Evolutionary conservation across 2,329 filamentous ascomycete genomes (phyloP).

Genomic region (Penicillium sclerotigenum): DNA sequence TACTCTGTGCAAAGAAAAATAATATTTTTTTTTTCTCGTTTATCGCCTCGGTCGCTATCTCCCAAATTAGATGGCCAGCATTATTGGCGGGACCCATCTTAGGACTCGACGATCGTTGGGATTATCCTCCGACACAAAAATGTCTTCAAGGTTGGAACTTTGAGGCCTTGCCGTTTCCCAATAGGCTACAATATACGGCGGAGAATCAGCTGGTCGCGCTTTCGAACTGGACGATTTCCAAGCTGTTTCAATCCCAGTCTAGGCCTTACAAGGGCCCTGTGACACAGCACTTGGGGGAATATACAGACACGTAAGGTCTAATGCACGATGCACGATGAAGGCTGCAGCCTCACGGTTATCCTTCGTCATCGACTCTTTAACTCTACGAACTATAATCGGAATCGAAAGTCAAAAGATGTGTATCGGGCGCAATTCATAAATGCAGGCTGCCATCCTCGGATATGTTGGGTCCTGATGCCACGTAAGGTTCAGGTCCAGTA

Average conservation of each 20-base stretch:
- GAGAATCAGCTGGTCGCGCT: slow-evolving; percentile 12
- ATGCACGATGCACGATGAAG: slow-evolving; percentile 2
- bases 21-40: not conserved
- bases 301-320: slow-evolving; percentile 4
- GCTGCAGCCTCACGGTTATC: slow-evolving; percentile 3
- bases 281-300: slow-evolving; percentile 5
- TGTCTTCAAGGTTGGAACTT: slow-evolving; percentile 13
- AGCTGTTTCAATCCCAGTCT: not conserved
- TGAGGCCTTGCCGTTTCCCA: slow-evolving; percentile 12
- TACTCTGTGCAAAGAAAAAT: no score
- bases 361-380: slow-evolving; percentile 5
- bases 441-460: slow-evolving; percentile 18
- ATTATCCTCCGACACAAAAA: slow-evolving; percentile 7
- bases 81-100: not conserved
- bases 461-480: slow-evolving; percentile 18
- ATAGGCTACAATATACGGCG: no score
- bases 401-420: not conserved
- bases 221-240: slow-evolving; percentile 7
- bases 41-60: not conserved
- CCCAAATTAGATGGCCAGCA: not conserved
- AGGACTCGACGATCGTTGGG: slow-evolving; percentile 11
- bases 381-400: not conserved
- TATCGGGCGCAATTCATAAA: not conserved
- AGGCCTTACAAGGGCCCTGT: slow-evolving; percentile 8
- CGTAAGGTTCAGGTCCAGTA: slow-evolving; percentile 22